Conservation (phyloP, 106 monocot species). For the Dioscorea dumetorum region DNA sequence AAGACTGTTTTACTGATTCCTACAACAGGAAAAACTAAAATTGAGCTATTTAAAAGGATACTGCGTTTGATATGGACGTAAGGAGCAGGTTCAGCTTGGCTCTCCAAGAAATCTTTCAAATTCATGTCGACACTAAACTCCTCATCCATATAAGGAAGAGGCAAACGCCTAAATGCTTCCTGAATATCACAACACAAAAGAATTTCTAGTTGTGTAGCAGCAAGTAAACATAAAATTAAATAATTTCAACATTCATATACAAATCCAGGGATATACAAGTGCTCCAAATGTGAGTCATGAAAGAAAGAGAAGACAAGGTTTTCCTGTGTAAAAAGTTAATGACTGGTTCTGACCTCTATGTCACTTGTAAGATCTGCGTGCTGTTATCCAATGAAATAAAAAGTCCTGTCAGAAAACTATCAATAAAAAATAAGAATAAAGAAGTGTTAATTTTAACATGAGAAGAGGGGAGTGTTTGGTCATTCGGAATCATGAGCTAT, state of each 20-base stretch:
- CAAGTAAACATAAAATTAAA: neutral
- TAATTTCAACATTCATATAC: no score
- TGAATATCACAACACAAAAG: slow-evolving; percentile 19
- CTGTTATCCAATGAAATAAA: slow-evolving; percentile 69
- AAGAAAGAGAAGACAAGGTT: no score
- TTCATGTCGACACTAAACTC: slow-evolving; percentile 63
- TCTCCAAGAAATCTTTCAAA: slow-evolving; percentile 39
- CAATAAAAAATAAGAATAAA: slow-evolving; percentile 36
- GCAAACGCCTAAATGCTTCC: slow-evolving; percentile 81
- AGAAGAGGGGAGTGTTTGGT: no score
- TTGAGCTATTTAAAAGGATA: slow-evolving; percentile 46
- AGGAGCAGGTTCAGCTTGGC: slow-evolving; percentile 53
- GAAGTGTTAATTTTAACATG: slow-evolving; percentile 1
- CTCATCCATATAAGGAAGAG: slow-evolving; percentile 72
- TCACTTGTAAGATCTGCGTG: slow-evolving; percentile 46
- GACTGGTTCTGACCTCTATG: slow-evolving; percentile 48
- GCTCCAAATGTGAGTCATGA: no score
- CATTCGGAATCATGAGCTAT: no score
- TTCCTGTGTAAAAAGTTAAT: neutral
- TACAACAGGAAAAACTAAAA: neutral
- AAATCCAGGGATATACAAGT: no score
- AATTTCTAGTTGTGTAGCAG: slow-evolving; percentile 1
- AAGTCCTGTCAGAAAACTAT: slow-evolving; percentile 54
- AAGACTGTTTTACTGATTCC: neutral
- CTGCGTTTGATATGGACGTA: slow-evolving; percentile 87